These are phyloP conservation scores for Davidsoniella virescens DNA, from an alignment of 2,329 filamentous ascomycete genomes.

Conservation along the genomic window DNA sequence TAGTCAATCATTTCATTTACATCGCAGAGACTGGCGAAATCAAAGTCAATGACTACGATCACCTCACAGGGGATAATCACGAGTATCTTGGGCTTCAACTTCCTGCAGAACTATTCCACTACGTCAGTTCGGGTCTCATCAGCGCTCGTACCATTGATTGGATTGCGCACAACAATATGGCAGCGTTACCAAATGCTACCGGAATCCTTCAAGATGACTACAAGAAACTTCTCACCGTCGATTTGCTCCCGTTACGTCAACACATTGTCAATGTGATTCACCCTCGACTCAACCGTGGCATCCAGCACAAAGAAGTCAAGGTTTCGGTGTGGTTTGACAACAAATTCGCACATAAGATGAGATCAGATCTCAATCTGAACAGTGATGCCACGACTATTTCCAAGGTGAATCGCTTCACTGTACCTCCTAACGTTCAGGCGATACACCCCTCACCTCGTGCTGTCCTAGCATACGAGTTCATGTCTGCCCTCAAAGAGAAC, in stretches of 20 bases:
- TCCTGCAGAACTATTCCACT: constrained; percentile 79
- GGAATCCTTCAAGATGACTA: constrained; percentile 69
- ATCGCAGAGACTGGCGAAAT: constrained; percentile 64
- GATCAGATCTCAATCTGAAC: constrained; percentile 6
- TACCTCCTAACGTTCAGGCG: constrained; percentile 15
- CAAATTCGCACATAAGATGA: constrained; percentile 48
- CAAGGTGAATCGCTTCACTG: constrained; percentile 34
- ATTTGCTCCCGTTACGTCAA: constrained; percentile 59
- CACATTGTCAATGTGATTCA: constrained; percentile 64
- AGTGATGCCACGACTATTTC: constrained; percentile 36
- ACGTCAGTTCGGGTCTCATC: constrained; percentile 70
- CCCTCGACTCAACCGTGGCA: constrained; percentile 65
- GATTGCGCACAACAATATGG: constrained; percentile 63
- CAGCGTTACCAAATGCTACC: constrained; percentile 71
- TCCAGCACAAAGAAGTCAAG: constrained; percentile 61
- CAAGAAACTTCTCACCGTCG: constrained; percentile 56
- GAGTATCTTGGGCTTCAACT: constrained; percentile 82
- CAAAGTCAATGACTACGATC: constrained; percentile 54
- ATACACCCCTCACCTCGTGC: constrained; percentile 18
- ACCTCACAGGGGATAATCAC: constrained; percentile 68
- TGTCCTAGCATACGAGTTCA: constrained; percentile 42
- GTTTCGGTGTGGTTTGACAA: constrained; percentile 75
- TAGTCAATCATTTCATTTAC: constrained; percentile 74
- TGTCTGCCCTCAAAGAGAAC: constrained; percentile 49
- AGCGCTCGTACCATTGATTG: constrained; percentile 65